Base-by-base conservation (phyloP, 345 rosid species). In the Jatropha curcas region DNA sequence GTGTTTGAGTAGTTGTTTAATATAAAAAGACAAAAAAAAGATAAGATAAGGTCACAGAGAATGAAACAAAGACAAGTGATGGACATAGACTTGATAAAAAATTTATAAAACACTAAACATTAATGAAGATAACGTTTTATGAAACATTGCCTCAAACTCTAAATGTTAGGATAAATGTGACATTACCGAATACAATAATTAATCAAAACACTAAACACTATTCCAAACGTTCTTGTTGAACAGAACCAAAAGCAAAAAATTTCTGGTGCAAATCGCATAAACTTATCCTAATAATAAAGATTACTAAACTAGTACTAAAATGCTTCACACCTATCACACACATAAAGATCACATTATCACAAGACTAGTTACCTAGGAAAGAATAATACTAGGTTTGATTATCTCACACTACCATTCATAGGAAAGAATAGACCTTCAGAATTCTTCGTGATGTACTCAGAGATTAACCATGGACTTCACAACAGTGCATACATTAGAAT, bases 261-360 rank as follows among this genome's bases (percentile, higher is more conserved):
- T 37, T n/a, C 17, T 9, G 34, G 28, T 22, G 25, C 48, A 37
- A 34, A 34, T n/a, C 14, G 41, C 50, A 37, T 46, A 62, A 62
- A 62, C 37, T 62, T 48, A 30, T 5, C 22, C 67, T 8, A n/a
- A n/a, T 45, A 62, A 60, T n/a, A 62, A 62, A n/a, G 28, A 37
- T 62, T 7, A 35, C 50, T n/a, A n/a, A 11, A 37, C 8, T 11
- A 24, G n/a, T n/a, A n/a, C 10, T 37, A 22, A 35, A 37, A 13
- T 25, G n/a, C 50, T n/a, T 62, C 30, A 37, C 19, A 13, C 11
- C 11, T 48, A 16, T 48, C 48, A 35, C 4, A 41, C 43, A 22
- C 27, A 35, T 62, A 30, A 2, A 17, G 39, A n/a, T 62, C 50
- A 62, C 50, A 37, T 4, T n/a, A n/a, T n/a, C 43, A 62, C 12